Percentiles rank a stretch among this genome's conserved stretches.
Conservation (phyloP, 371 early-diverging fungal species). For the Mucor irregularis region DNA sequence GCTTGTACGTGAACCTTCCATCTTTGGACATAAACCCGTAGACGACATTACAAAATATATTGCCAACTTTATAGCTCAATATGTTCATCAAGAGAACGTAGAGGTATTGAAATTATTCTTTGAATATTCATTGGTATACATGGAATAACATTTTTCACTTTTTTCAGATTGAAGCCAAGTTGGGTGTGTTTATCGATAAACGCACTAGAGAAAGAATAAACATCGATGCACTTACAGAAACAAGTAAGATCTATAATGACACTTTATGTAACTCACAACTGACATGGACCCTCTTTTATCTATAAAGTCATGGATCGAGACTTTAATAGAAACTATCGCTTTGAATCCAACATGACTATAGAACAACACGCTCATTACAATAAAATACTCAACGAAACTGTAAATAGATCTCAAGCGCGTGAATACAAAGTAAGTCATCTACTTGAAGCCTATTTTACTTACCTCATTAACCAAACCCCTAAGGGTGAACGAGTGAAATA, state of each 20-base stretch:
- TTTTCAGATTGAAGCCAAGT: constrained; percentile 79
- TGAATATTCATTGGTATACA: neutral
- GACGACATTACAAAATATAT: constrained; percentile 66
- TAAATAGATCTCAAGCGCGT: constrained; percentile 48
- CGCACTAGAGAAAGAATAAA: constrained; percentile 53
- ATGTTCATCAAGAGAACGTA: constrained; percentile 55
- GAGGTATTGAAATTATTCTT: constrained; percentile 47
- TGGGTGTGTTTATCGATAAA: constrained; percentile 74
- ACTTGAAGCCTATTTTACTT: neutral
- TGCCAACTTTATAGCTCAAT: constrained; percentile 59
- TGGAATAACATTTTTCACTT: neutral
- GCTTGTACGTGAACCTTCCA: constrained; percentile 27
- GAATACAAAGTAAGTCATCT: constrained; percentile 36
- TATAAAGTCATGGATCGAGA: constrained; percentile 10
- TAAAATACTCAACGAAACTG: constrained; percentile 59
- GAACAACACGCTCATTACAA: constrained; percentile 72
- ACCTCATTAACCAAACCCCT: no score
- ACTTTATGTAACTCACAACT: no score
- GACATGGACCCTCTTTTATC: no score
- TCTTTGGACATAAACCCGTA: constrained; percentile 40
- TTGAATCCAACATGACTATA: constrained; percentile 71
- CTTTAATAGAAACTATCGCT: constrained; percentile 34
- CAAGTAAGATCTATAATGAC: no score
- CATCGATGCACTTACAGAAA: constrained; percentile 68
- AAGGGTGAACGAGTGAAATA: constrained; percentile 58